A percentile compares a stretch with the other conserved stretches of the same genome.
Conservation (phyloP, 2,329 filamentous ascomycete genomes). For the Diaporthe caulivora region DNA sequence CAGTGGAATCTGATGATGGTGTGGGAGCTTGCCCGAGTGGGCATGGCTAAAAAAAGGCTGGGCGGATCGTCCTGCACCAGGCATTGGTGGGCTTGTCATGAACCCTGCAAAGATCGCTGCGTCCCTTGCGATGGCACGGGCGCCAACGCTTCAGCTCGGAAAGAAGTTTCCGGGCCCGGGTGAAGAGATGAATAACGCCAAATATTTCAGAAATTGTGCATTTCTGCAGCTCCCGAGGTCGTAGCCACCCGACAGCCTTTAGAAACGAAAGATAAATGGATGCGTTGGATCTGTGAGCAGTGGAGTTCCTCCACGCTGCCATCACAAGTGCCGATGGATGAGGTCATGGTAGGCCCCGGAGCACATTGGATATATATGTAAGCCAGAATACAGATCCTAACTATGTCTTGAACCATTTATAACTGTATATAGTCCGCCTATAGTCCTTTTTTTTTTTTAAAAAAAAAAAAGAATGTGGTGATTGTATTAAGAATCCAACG, state of each 20-base stretch:
- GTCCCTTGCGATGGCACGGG: slow-evolving; percentile 30
- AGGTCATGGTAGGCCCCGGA: not conserved
- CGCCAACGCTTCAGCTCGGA: slow-evolving; percentile 26
- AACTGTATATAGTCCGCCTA: no score
- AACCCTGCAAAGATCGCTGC: slow-evolving; percentile 29
- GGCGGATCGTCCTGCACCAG: slow-evolving; percentile 10
- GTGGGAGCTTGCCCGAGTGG: slow-evolving; percentile 29
- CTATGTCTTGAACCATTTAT: no score
- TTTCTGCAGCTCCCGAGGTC: not conserved
- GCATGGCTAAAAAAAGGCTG: slow-evolving; percentile 30
- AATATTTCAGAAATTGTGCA: not conserved
- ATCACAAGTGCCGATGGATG: not conserved
- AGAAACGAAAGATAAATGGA: no score
- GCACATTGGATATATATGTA: not conserved
- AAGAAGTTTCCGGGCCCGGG: slow-evolving; percentile 20
- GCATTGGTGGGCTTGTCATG: slow-evolving; percentile 24
- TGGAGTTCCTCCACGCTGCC: not conserved
- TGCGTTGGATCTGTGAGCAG: not conserved
- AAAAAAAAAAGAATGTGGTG: no score
- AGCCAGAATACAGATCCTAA: no score
- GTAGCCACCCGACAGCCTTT: not conserved
- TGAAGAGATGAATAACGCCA: not conserved
- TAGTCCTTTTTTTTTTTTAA: no score
- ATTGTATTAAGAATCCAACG: no score
- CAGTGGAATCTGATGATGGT: slow-evolving; percentile 29